Evolutionary conservation across 164 flowering plant species (phyloP).

Genomic region (Brasenia schreberi): DNA sequence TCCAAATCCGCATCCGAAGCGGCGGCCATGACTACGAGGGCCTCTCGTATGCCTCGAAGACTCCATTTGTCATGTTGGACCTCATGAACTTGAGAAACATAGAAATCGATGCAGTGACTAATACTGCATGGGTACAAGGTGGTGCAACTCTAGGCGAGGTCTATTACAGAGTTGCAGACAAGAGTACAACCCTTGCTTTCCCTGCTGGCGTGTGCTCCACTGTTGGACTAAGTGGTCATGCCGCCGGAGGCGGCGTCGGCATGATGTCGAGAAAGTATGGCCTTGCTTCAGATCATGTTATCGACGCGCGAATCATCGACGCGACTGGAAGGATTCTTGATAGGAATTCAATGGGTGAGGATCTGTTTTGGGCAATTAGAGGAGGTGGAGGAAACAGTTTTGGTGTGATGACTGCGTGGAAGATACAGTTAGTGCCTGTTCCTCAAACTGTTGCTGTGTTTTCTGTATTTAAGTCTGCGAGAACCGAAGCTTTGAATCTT

Average conservation of each 20-base stretch:
- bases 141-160: conserved; percentile 27
- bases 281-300: conserved; percentile 6
- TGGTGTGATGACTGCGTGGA: conserved; percentile 5
- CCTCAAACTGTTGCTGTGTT: conserved; percentile 11
- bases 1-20: conserved; percentile 16
- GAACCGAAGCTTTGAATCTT: conserved; percentile 17
- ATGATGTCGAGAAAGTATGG: conserved; percentile 9
- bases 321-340: conserved; percentile 13
- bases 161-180: conserved; percentile 15
- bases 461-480: conserved; percentile 2
- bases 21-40: conserved; percentile 33
- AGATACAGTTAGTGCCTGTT: conserved; percentile 5
- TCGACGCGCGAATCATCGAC: conserved; percentile 18
- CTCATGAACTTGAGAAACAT: conserved; percentile 12
- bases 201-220: conserved; percentile 12
- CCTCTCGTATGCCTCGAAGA: conserved; percentile 10
- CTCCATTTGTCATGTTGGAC: conserved; percentile 17
- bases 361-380: conserved; percentile 9
- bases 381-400: conserved; percentile 8
- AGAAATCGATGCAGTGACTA: conserved; percentile 6
- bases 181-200: conserved; percentile 11
- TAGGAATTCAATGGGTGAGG: conserved; percentile 9
- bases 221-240: conserved; percentile 7
- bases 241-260: conserved; percentile 10
- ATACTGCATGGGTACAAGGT: conserved; percentile 17